Base-by-base conservation (phyloP, 75 land plant species). In the Pinus tabuliformis region DNA sequence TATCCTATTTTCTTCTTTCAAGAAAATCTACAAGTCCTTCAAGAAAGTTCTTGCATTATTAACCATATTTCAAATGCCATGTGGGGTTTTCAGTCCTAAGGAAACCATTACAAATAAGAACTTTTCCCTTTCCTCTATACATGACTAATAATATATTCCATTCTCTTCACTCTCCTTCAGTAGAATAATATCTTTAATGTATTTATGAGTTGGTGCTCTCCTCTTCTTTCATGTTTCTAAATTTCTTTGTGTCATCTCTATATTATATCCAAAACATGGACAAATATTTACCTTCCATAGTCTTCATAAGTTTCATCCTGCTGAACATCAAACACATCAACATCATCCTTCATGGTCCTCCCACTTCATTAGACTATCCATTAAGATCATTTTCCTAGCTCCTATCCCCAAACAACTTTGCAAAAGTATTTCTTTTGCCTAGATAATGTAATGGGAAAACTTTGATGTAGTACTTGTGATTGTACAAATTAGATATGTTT, bases 251-350 rank as follows among this genome's bases (percentile, higher is more conserved):
- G 99, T 94, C 36, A 80, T 70, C 70, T 88, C 96, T 79, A 95
- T 97, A 81, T 95, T 95, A 70, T 93, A 79, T 58, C 99, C 96
- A 95, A 97, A 97, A 70, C n/a, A n/a, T n/a, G 96, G 79, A 95
- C 99, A 88, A 86, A 97, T 33, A 97, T 84, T 70, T 91, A 86
- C 59, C 78, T 77, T 4, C 88, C 95, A 82, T 93, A 97, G 17
- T 86, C 81, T 33, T 83, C 86, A 76, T 73, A 37, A 63, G 78
- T 84, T 81, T 97, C 95, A 80, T 89, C 92, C 22, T 77, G 75
- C 49, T 73, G 80, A 13, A 84, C 70, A 78, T 89, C 88, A 88
- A 95, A 92, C 21, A 88, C 84, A 76, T 91, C 94, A 71, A 83
- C 84, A 28, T 78, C 76, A 59, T 81, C 78, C 6, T 78, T 80